phyloP scores from a whole-genome alignment of 805 yeast genomes.

The Vanderwaltozyma yarrowii region DNA sequence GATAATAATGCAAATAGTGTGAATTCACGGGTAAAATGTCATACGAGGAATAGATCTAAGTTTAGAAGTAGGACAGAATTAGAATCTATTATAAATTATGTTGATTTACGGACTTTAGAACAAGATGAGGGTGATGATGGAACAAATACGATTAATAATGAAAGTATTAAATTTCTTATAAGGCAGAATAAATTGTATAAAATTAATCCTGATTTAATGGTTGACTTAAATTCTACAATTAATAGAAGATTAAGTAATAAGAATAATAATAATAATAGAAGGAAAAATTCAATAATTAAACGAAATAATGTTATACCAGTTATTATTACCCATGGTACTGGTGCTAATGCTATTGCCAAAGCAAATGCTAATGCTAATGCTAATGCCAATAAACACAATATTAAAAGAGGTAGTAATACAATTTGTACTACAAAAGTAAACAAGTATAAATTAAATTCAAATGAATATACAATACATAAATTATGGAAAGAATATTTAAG shows the following conservation, averaged over 20 bases:
- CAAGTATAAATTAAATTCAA: slow-evolving; percentile 1
- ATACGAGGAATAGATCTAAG: slow-evolving; percentile 3
- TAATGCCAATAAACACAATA: neutral
- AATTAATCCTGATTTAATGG: slow-evolving; percentile 5
- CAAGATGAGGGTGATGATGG: too few species aligned
- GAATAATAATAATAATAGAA: neutral
- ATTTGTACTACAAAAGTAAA: slow-evolving; percentile 1
- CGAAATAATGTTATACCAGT: slow-evolving; percentile 3
- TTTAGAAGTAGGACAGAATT: slow-evolving; percentile 12
- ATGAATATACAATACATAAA: neutral
- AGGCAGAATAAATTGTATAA: slow-evolving; percentile 2
- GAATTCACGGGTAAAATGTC: neutral
- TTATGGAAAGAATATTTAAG: slow-evolving; percentile 29
- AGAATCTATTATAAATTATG: slow-evolving; percentile 13
- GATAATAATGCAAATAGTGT: neutral
- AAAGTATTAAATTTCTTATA: slow-evolving; percentile 2
- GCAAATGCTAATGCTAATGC: neutral
- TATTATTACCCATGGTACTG: too few species aligned
- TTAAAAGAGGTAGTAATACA: slow-evolving; percentile 1
- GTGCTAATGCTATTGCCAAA: neutral
- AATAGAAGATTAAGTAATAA: neutral
- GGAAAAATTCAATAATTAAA: slow-evolving; percentile 1
- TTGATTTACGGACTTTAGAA: slow-evolving; percentile 7
- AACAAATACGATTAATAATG: neutral
- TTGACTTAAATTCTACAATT: slow-evolving; percentile 4